Evolutionary conservation across 2,329 filamentous ascomycete species (phyloP).

Genomic region (Akanthomyces uredinophilus): DNA sequence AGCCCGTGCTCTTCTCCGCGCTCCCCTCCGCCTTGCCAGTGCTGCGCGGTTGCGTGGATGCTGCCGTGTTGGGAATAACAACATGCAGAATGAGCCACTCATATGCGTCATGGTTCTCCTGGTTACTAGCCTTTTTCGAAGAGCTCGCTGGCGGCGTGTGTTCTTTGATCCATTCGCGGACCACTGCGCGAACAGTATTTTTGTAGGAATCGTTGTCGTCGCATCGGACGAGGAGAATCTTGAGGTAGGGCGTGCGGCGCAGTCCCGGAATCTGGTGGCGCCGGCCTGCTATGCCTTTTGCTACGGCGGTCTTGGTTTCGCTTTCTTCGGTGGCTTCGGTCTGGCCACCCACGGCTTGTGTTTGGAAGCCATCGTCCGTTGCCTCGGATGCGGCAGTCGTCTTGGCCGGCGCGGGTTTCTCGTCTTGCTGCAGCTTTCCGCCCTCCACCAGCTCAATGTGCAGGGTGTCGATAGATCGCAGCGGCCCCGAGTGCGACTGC

Average conservation of each 20-base stretch:
- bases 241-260: slow-evolving; percentile 88
- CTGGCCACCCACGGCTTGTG: slow-evolving; percentile 44
- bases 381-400: slow-evolving; percentile 30
- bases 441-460: slow-evolving; percentile 80
- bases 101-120: slow-evolving; percentile 92
- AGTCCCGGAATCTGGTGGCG: slow-evolving; percentile 94
- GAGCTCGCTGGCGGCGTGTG: slow-evolving; percentile 58
- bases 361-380: slow-evolving; percentile 57
- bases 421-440: slow-evolving; percentile 36
- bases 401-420: slow-evolving; percentile 29
- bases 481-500: slow-evolving; percentile 87
- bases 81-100: slow-evolving; percentile 96
- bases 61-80: slow-evolving; percentile 78
- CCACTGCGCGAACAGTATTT: slow-evolving; percentile 64
- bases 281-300: slow-evolving; percentile 40
- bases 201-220: slow-evolving; percentile 97
- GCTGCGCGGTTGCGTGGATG: slow-evolving; percentile 69
- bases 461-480: slow-evolving; percentile 89
- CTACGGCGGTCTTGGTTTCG: slow-evolving; percentile 30
- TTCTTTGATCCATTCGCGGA: slow-evolving; percentile 87
- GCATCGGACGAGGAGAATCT: slow-evolving; percentile 81
- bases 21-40: slow-evolving; percentile 50
- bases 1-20: slow-evolving; percentile 62
- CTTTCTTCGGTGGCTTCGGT: slow-evolving; percentile 33
- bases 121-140: slow-evolving; percentile 54